These are phyloP conservation scores for Xylaria nigripes DNA, from an alignment of 495 filamentous ascomycete genomes.

Conservation along the genomic window DNA sequence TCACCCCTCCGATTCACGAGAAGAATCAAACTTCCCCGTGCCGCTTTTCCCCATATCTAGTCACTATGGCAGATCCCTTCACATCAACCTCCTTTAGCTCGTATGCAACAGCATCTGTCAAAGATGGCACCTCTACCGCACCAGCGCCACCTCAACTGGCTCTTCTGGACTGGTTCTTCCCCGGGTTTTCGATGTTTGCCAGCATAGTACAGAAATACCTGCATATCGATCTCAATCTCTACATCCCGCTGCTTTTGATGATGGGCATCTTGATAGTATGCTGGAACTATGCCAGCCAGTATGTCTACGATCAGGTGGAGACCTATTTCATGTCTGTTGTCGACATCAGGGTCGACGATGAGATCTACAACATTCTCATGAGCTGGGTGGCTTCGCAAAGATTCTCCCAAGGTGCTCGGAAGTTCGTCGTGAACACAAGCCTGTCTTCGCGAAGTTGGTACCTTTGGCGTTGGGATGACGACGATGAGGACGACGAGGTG, in stretches of 20 bases:
- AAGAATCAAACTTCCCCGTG: too few species aligned
- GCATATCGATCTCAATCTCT: constrained; percentile 62
- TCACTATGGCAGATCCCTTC: constrained; percentile 15
- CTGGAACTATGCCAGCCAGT: constrained; percentile 41
- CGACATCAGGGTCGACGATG: constrained; percentile 58
- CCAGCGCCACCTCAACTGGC: constrained; percentile 18
- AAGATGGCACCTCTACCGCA: constrained; percentile 3
- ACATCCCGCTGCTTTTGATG: constrained; percentile 54
- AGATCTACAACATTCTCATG: constrained; percentile 63
- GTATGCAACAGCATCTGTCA: neutral
- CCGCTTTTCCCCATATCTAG: neutral
- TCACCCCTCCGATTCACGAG: neutral
- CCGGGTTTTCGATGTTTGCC: constrained; percentile 61
- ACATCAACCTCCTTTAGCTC: neutral
- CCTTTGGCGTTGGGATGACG: constrained; percentile 35
- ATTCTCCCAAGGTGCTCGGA: constrained; percentile 48
- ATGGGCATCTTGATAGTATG: constrained; percentile 41
- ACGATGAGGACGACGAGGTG: constrained; percentile 43
- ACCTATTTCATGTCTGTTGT: constrained; percentile 49
- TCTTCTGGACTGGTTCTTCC: constrained; percentile 68
- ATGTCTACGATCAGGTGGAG: constrained; percentile 37
- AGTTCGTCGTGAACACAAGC: constrained; percentile 56
- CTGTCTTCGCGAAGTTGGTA: constrained; percentile 42
- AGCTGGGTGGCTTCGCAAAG: constrained; percentile 56
- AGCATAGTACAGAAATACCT: constrained; percentile 50